These are phyloP conservation scores for Cardamine resedifolia DNA, from an alignment of 345 rosid species.

Conservation along the genomic window DNA sequence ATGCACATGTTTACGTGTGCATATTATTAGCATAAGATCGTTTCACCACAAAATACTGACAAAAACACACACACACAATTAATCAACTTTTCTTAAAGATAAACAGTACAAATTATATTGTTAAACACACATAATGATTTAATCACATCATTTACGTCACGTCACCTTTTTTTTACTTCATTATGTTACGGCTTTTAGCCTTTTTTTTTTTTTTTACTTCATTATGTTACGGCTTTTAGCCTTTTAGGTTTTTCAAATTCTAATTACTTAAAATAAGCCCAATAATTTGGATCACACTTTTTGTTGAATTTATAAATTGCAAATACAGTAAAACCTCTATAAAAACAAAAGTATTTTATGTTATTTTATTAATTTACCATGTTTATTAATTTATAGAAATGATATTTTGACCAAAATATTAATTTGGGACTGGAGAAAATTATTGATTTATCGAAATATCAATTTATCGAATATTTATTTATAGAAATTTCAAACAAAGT, in stretches of 20 bases:
- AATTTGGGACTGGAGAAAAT: no score
- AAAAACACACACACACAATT: neutral
- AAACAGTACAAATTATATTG: neutral
- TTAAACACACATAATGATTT: neutral
- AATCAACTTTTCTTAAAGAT: neutral
- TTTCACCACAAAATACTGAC: neutral
- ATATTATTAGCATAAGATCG: conserved; percentile 16
- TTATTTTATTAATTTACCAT: no score
- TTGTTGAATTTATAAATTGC: neutral
- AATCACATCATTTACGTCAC: conserved; percentile 11
- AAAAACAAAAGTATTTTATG: no score
- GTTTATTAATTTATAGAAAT: no score
- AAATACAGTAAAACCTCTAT: no score
- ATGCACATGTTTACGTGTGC: conserved; percentile 38
- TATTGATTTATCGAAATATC: no score
- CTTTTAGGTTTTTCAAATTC: neutral
- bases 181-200: neutral
- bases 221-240: no score
- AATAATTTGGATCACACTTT: neutral
- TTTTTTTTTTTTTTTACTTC: no score
- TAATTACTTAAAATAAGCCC: neutral
- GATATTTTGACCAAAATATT: no score
- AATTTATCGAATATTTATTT: no score
- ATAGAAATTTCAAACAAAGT: no score
- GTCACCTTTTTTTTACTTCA: neutral